Evolutionary conservation across 2,329 filamentous ascomycete species (phyloP).

Genomic region (Penicillium sp.): DNA sequence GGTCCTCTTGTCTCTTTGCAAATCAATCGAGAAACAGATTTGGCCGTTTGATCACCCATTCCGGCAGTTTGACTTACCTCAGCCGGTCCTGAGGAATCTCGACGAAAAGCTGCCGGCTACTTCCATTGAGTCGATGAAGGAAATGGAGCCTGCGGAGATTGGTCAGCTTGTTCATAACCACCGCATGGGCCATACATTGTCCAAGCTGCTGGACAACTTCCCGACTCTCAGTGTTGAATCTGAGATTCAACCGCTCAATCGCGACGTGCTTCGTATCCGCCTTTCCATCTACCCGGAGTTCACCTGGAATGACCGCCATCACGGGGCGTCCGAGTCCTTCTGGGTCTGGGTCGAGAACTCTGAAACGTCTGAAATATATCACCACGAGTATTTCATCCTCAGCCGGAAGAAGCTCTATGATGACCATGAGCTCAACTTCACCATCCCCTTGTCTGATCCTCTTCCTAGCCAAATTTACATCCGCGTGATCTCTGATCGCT

Average conservation of each 20-base stretch:
- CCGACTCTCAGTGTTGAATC: slow-evolving; percentile 86
- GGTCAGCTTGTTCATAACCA: slow-evolving; percentile 88
- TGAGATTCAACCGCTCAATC: slow-evolving; percentile 91
- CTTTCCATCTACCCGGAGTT: slow-evolving; percentile 86
- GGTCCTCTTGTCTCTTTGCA: slow-evolving; percentile 84
- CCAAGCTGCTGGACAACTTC: slow-evolving; percentile 81
- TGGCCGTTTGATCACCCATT: slow-evolving; percentile 96
- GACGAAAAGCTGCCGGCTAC: slow-evolving; percentile 71
- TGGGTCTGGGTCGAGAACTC: slow-evolving; percentile 99
- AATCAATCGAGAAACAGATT: slow-evolving; percentile 92
- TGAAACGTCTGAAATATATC: slow-evolving; percentile 94
- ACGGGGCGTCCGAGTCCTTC: slow-evolving; percentile 92
- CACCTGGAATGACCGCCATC: slow-evolving; percentile 86
- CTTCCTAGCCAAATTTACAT: slow-evolving; percentile 95
- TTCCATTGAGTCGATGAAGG: slow-evolving; percentile 77
- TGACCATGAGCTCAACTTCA: slow-evolving; percentile 97
- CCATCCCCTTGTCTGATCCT: slow-evolving; percentile 89
- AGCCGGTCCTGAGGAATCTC: slow-evolving; percentile 75
- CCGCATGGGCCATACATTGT: slow-evolving; percentile 76
- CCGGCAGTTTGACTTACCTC: slow-evolving; percentile 87
- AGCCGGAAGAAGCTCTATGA: slow-evolving; percentile 86
- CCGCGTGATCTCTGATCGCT: slow-evolving; percentile 87
- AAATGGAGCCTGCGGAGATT: slow-evolving; percentile 91
- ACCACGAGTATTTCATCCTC: slow-evolving; percentile 95
- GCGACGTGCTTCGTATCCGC: slow-evolving; percentile 88